Conservation (phyloP, 768 basidiomycete genomes). For the Amanita brunnescens region DNA sequence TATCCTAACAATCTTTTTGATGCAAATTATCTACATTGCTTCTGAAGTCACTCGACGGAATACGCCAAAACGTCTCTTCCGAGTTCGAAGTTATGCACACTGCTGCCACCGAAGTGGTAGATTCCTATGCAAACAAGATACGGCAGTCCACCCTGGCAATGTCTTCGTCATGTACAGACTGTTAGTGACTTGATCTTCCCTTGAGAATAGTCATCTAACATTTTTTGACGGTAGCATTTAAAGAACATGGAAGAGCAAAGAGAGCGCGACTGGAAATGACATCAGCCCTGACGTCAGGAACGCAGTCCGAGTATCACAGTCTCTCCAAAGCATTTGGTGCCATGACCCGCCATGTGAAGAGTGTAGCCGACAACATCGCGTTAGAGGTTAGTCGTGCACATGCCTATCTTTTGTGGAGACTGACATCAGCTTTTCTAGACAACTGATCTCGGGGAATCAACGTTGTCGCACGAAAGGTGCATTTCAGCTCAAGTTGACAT, state of each 20-base stretch:
- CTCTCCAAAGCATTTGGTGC: conserved; percentile 37
- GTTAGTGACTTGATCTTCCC: conserved; percentile 21
- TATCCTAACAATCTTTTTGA: background rate
- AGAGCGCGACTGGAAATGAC: conserved; percentile 58
- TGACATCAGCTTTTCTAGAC: conserved; percentile 25
- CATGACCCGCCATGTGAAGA: background rate
- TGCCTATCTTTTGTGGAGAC: background rate
- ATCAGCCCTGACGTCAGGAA: conserved; percentile 35
- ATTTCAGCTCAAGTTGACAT: conserved; percentile 35
- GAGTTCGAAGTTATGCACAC: conserved; percentile 37
- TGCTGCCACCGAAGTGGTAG: conserved; percentile 36
- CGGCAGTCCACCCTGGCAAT: conserved; percentile 39
- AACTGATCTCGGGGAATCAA: conserved; percentile 28
- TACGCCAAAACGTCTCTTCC: conserved; percentile 31
- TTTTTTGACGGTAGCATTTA: conserved; percentile 36
- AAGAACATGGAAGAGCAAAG: conserved; percentile 55
- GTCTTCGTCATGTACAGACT: conserved; percentile 33
- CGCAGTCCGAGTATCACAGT: conserved; percentile 43
- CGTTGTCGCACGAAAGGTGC: conserved; percentile 35
- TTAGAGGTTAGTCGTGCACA: conserved; percentile 37
- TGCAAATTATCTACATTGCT: background rate
- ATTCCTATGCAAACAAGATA: conserved; percentile 43
- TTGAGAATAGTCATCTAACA: background rate
- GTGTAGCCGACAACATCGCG: conserved; percentile 18
- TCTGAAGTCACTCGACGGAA: conserved; percentile 30